These are phyloP conservation scores for Leishmania lainsoni DNA, from an alignment of 208 protist species.

Conservation along the genomic window DNA sequence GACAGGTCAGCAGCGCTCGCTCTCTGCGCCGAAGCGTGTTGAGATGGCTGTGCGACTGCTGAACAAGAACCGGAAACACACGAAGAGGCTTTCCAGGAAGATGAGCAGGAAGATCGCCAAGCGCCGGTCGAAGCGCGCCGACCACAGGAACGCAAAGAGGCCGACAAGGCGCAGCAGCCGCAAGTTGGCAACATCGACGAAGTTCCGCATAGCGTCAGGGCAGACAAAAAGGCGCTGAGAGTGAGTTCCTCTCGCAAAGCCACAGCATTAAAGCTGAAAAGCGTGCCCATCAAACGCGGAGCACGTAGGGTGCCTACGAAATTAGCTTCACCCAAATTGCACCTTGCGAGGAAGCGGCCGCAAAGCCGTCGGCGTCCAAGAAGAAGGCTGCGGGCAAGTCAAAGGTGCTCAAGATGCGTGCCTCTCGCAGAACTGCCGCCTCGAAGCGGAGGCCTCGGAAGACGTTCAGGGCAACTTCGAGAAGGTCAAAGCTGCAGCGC, in stretches of 20 bases:
- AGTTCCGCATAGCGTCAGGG: not conserved
- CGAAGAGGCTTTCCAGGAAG: conserved; percentile 15
- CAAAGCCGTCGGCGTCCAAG: conserved; percentile 1
- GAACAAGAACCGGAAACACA: conserved; percentile 12
- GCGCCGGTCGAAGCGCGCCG: not conserved
- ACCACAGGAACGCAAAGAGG: not conserved
- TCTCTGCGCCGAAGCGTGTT: conserved; percentile 25
- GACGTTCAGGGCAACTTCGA: not conserved
- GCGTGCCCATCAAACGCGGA: not conserved
- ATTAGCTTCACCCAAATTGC: not conserved
- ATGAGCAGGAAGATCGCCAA: not conserved
- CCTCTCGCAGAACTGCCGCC: not conserved
- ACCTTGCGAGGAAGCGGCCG: not conserved
- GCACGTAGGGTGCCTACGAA: not conserved
- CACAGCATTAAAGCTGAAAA: not conserved
- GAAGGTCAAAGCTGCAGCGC: not conserved
- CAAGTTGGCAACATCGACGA: not conserved
- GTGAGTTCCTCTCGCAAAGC: not conserved
- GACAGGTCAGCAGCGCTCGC: conserved; percentile 24
- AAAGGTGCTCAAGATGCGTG: not conserved
- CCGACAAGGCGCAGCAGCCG: not conserved
- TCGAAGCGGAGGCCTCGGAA: too few relatives aligned
- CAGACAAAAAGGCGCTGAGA: not conserved
- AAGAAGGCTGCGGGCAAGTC: conserved; percentile 6
- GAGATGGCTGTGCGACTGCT: conserved; percentile 38